phyloP scores from a whole-genome alignment of 768 basidiomycete species.

The Fomitopsis serialis region DNA sequence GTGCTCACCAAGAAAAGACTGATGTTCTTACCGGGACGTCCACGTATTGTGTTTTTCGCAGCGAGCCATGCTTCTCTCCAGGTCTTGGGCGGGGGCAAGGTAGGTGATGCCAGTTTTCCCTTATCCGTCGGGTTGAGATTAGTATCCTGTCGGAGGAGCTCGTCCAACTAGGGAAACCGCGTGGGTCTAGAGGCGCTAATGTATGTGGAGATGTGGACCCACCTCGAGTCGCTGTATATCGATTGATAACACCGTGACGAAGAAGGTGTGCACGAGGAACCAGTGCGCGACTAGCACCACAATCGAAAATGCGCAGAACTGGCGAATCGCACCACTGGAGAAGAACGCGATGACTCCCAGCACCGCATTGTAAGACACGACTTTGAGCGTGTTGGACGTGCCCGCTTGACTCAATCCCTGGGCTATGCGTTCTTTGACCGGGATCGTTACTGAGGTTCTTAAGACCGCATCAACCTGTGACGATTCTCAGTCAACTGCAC shows the following conservation, averaged over 20 bases:
- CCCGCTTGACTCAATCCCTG: conserved; percentile 87
- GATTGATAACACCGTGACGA: conserved; percentile 90
- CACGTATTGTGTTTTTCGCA: conserved; percentile 47
- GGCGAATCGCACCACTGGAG: conserved; percentile 75
- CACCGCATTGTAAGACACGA: conserved; percentile 79
- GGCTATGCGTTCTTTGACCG: conserved; percentile 90
- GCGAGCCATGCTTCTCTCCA: conserved; percentile 38
- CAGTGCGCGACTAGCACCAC: conserved; percentile 95
- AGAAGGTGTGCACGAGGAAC: conserved; percentile 96
- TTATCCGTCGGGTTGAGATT: conserved; percentile 43
- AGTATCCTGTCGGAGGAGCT: conserved; percentile 74
- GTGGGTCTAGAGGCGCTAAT: not conserved
- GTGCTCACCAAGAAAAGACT: conserved; percentile 68
- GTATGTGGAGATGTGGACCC: conserved; percentile 16
- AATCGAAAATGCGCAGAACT: conserved; percentile 91
- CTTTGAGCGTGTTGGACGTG: conserved; percentile 88
- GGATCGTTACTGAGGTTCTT: conserved; percentile 76
- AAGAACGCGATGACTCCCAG: conserved; percentile 73
- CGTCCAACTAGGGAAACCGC: conserved; percentile 55
- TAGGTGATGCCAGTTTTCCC: conserved; percentile 12
- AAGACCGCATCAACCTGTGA: conserved; percentile 77
- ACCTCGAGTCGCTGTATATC: conserved; percentile 92
- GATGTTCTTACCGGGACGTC: conserved; percentile 71
- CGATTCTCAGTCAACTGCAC: conserved; percentile 22
- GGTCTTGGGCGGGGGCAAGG: conserved; percentile 18